Evolutionary conservation across 73 alveolate genomes (phyloP).

Genomic region (Paramecium bursaria): DNA sequence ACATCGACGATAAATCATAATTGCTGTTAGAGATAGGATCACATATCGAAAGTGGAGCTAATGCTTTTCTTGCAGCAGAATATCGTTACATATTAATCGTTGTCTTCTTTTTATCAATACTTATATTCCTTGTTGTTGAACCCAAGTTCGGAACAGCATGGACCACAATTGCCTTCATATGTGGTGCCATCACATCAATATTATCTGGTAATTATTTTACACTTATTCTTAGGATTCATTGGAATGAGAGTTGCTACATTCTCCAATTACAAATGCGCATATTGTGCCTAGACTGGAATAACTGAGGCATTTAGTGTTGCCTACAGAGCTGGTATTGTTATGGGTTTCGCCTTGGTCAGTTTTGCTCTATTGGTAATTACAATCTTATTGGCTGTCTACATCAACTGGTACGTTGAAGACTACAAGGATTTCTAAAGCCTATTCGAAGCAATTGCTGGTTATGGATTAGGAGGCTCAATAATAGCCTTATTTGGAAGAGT

Average conservation of each 20-base stretch:
- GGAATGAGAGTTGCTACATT: constrained; percentile 91
- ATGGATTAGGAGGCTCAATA: constrained; percentile 96
- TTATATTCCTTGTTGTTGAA: constrained; percentile 80
- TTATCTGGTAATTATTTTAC: constrained; percentile 63
- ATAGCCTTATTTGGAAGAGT: constrained; percentile 97
- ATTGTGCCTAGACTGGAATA: constrained; percentile 74
- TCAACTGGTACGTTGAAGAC: constrained; percentile 72
- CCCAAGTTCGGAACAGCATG: constrained; percentile 80
- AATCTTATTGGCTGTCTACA: constrained; percentile 74
- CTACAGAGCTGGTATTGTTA: constrained; percentile 86
- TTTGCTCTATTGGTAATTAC: constrained; percentile 75
- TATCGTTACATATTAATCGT: constrained; percentile 77
- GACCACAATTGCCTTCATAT: constrained; percentile 82
- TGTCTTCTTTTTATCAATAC: constrained; percentile 73
- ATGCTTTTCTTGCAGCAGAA: constrained; percentile 84
- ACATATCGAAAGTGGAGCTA: constrained; percentile 82
- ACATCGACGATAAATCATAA: constrained; percentile 36
- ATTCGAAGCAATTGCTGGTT: constrained; percentile 90
- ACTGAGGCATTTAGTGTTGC: constrained; percentile 86
- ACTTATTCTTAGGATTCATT: constrained; percentile 72
- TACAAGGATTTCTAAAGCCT: constrained; percentile 72
- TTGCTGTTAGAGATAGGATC: constrained; percentile 62
- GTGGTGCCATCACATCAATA: constrained; percentile 84
- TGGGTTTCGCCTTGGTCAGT: constrained; percentile 84
- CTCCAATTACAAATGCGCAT: constrained; percentile 82